Evolutionary conservation across 139 green algal genomes (phyloP).

Genomic region (Chlamydomonas incerta): DNA sequence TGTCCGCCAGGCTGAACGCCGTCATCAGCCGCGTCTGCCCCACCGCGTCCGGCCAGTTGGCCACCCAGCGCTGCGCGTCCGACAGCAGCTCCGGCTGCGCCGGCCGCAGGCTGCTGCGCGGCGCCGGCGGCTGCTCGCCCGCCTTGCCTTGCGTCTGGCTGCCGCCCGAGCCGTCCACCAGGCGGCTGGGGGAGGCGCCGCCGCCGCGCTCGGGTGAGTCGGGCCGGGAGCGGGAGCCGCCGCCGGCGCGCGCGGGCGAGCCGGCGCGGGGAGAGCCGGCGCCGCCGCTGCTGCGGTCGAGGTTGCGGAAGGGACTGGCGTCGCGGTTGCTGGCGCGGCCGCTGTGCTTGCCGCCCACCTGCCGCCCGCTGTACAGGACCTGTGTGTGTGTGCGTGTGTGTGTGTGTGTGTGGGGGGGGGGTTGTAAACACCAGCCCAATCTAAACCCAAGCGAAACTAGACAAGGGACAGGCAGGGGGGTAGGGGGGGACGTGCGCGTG

Average conservation of each 20-base stretch:
- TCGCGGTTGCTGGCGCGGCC: not conserved
- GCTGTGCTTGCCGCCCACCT: slow-evolving; percentile 46
- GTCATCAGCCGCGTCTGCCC: slow-evolving; percentile 50
- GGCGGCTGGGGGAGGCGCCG: not conserved
- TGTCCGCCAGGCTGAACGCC: slow-evolving; percentile 50
- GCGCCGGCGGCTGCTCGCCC: too few relatives aligned
- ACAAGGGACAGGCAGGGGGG: too few relatives aligned
- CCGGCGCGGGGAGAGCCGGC: not conserved
- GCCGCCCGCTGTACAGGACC: slow-evolving; percentile 56
- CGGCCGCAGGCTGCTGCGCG: slow-evolving; percentile 48
- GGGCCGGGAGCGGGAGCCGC: not conserved
- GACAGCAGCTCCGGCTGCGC: slow-evolving; percentile 55
- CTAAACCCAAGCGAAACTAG: too few relatives aligned
- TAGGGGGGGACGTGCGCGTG: too few relatives aligned
- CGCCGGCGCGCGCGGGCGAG: not conserved
- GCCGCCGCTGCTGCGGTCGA: too few relatives aligned
- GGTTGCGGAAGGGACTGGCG: too few relatives aligned
- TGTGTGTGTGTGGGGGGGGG: too few relatives aligned
- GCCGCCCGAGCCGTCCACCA: not conserved
- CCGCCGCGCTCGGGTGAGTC: not conserved
- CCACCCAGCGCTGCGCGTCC: slow-evolving; percentile 71
- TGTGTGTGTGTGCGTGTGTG: too few relatives aligned
- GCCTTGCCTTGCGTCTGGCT: too few relatives aligned
- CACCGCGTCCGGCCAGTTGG: slow-evolving; percentile 72
- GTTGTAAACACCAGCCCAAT: too few relatives aligned